phyloP scores from a whole-genome alignment of 2,329 filamentous ascomycete genomes.

The Arthrinium puccinioides region DNA sequence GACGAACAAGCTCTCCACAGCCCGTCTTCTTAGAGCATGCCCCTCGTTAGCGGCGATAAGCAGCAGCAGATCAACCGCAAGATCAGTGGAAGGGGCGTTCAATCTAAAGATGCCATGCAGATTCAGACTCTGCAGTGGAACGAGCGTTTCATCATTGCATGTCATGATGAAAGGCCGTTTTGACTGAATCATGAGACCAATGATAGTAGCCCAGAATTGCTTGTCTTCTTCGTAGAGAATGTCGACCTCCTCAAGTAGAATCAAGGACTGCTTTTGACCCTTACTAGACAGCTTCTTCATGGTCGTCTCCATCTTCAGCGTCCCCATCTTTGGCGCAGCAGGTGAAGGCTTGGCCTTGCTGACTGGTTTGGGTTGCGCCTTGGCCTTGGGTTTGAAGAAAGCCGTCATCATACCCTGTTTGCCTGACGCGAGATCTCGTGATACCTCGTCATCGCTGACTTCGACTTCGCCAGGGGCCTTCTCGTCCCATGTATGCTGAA shows the following conservation, averaged over 20 bases:
- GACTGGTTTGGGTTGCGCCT: constrained; percentile 12
- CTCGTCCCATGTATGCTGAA: constrained; percentile 43
- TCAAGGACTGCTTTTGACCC: constrained; percentile 84
- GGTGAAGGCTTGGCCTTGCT: constrained; percentile 22
- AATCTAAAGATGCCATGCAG: constrained; percentile 82
- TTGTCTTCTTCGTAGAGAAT: constrained; percentile 92
- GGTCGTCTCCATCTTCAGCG: constrained; percentile 24
- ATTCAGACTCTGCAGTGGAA: constrained; percentile 68
- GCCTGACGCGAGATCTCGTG: constrained; percentile 54
- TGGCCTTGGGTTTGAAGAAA: constrained; percentile 62
- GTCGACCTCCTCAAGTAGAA: constrained; percentile 90
- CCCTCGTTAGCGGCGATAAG: constrained; percentile 83
- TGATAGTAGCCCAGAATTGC: constrained; percentile 83
- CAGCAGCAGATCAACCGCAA: constrained; percentile 74
- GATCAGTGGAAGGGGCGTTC: constrained; percentile 52
- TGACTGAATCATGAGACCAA: constrained; percentile 71
- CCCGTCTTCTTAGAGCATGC: constrained; percentile 63
- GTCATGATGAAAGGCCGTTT: constrained; percentile 92
- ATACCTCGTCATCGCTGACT: constrained; percentile 36
- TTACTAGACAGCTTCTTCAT: constrained; percentile 28
- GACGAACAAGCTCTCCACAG: constrained; percentile 63
- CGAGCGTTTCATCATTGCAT: constrained; percentile 82
- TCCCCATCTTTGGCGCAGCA: too few species aligned
- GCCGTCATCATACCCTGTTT: constrained; percentile 73
- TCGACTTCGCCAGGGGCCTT: constrained; percentile 19